A percentile compares a stretch with the other conserved stretches of the same genome.
phyloP scores from a whole-genome alignment of 2,329 filamentous ascomycete genomes.

The Mariannaea sp. region DNA sequence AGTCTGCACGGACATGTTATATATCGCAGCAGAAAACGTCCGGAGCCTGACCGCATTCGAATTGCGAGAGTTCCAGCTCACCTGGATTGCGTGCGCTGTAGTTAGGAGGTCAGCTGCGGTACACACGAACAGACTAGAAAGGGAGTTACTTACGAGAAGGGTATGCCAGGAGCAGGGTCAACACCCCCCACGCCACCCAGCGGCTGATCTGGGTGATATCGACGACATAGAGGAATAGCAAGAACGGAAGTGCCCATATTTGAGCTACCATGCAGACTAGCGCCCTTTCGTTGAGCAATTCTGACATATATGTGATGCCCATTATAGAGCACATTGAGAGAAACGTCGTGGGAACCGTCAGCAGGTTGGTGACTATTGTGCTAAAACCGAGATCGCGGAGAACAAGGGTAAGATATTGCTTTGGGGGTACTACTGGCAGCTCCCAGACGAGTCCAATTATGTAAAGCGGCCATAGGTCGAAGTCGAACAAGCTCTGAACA shows the following conservation, averaged over 20 bases:
- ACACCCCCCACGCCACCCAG: too few species aligned
- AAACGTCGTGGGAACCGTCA: conserved; percentile 21
- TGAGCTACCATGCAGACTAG: conserved; percentile 40
- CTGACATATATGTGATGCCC: conserved; percentile 40
- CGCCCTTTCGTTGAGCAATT: conserved; percentile 38
- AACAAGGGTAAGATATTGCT: conserved; percentile 57
- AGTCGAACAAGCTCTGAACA: conserved; percentile 59
- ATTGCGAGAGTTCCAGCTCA: conserved; percentile 12
- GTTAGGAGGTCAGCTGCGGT: too few species aligned
- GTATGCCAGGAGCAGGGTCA: too few species aligned
- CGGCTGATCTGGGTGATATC: too few species aligned
- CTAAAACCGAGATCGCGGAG: conserved; percentile 38
- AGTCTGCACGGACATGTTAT: conserved; percentile 16
- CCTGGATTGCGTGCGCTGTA: conserved; percentile 15
- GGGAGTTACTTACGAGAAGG: too few species aligned
- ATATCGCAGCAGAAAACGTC: conserved; percentile 9
- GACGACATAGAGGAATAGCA: conserved; percentile 36
- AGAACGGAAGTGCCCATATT: conserved; percentile 42
- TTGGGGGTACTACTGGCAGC: conserved; percentile 49
- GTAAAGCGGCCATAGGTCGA: conserved; percentile 61
- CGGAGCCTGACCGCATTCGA: conserved; percentile 16
- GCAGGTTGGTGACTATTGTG: conserved; percentile 24
- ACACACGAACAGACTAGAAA: too few species aligned
- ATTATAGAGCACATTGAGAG: conserved; percentile 23
- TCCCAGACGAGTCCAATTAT: conserved; percentile 55